Percentiles rank a stretch among this genome's conserved stretches.
Evolutionary conservation across 305 asterid genomes (phyloP).

Genomic region (Fraxinus sp.): DNA sequence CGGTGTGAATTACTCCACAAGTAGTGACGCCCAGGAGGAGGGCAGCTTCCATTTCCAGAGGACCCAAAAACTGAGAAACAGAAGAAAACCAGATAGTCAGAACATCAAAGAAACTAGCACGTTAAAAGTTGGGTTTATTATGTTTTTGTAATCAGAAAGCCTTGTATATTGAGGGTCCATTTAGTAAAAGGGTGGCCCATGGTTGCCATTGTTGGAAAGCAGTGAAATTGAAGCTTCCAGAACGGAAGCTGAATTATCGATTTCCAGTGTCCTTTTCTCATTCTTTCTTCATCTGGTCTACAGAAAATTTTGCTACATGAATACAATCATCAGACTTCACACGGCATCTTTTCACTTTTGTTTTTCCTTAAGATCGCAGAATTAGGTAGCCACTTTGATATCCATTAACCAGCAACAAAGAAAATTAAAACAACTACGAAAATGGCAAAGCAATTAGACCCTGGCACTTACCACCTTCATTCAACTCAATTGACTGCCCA

Average conservation of each 20-base stretch:
- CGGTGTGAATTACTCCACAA: conserved; percentile 79
- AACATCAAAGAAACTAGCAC: conserved; percentile 10
- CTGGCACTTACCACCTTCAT: conserved; percentile 53
- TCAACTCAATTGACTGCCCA: conserved; percentile 62
- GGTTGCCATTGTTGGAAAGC: conserved; percentile 7
- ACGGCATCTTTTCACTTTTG: not conserved
- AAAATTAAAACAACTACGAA: conserved; percentile 7
- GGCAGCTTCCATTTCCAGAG: conserved; percentile 77
- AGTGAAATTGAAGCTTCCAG: conserved; percentile 9
- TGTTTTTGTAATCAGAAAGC: not conserved
- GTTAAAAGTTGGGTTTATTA: conserved; percentile 13
- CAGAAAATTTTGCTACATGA: not conserved
- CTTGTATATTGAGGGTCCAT: not conserved
- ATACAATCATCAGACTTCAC: conserved; percentile 10
- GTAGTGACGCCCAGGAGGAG: conserved; percentile 79
- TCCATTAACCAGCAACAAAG: conserved; percentile 14
- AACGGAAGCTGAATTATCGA: not conserved
- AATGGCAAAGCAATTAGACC: not conserved
- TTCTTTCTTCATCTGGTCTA: conserved; percentile 14
- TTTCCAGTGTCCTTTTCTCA: conserved; percentile 6
- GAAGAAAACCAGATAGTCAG: conserved; percentile 16
- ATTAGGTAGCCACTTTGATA: conserved; percentile 10
- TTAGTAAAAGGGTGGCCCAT: conserved; percentile 7
- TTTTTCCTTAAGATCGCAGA: not conserved
- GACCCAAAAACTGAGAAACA: conserved; percentile 63